Base-by-base conservation (phyloP, 2,329 filamentous ascomycete genomes). In the Sclerotinia minor region DNA sequence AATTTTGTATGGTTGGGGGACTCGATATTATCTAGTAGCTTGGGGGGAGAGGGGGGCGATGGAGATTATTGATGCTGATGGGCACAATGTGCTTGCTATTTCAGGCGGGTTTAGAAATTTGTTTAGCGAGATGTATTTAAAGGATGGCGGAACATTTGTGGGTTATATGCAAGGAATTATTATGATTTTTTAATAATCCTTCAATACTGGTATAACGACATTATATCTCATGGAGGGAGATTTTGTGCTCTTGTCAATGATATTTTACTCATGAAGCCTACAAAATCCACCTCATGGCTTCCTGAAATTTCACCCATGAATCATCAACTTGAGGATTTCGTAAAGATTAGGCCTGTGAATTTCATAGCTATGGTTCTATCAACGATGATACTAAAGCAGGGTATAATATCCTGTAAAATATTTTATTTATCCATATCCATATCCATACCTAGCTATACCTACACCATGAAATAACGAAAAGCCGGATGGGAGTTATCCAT, bases 21-120 rank as follows among this genome's bases (percentile, higher is more conserved):
- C n/a, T n/a, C n/a, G n/a, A 57, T 65, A 72, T 74, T 68, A 70
- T 74, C 49, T 70, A 69, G 69, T 72, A 70, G 65, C n/a, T 70
- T 70, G 11, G 67, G 72, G n/a, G 69, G 66, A 45, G 5, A 47
- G 26, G 38, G 47, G 44, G n/a, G 49, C 11, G 52, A 65, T 35
- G 38, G 50, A 32, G 26, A 29, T 9, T 49, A 49, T 32, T 44
- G 47, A 50, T 29, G 5, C 29, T 11, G 13, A 47, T n/a, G n/a
- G n/a, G n/a, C n/a, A n/a, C n/a, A n/a, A n/a, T n/a, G n/a, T n/a
- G n/a, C n/a, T n/a, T n/a, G n/a, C n/a, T n/a, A n/a, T n/a, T n/a
- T n/a, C n/a, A n/a, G n/a, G n/a, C n/a, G n/a, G n/a, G n/a, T n/a
- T n/a, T n/a, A n/a, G n/a, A n/a, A n/a, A n/a, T n/a, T n/a, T n/a